phyloP scores from a whole-genome alignment of 805 yeast species.

The Zygoascus ofunaensis region DNA sequence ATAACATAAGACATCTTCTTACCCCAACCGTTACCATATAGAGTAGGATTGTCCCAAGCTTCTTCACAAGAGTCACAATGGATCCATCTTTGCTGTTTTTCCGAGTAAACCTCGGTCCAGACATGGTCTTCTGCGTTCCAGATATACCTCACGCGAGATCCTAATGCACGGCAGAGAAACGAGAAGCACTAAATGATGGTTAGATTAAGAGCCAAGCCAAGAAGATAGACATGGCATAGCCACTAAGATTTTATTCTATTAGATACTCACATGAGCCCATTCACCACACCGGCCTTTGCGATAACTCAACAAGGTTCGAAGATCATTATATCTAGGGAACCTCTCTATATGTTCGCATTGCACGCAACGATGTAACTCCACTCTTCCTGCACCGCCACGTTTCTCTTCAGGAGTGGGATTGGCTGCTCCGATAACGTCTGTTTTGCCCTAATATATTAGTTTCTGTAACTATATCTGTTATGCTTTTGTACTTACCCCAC shows the following conservation, averaged over 20 bases:
- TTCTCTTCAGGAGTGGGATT: constrained; percentile 40
- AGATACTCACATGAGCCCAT: constrained; percentile 55
- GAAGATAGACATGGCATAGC: too few relatives aligned
- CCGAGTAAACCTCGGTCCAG: constrained; percentile 86
- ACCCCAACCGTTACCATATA: constrained; percentile 84
- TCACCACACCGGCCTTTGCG: constrained; percentile 87
- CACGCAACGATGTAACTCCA: constrained; percentile 58
- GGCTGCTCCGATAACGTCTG: constrained; percentile 32
- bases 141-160: constrained; percentile 56
- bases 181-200: constrained; percentile 43
- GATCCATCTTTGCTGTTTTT: constrained; percentile 56
- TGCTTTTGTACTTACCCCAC: constrained; percentile 30
- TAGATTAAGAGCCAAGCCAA: too few relatives aligned
- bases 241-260: constrained; percentile 1
- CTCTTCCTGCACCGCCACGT: constrained; percentile 42
- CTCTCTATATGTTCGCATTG: constrained; percentile 40
- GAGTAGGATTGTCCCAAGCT: constrained; percentile 68
- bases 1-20: constrained; percentile 84
- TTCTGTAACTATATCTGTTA: constrained; percentile 18
- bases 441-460: constrained; percentile 29
- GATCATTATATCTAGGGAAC: constrained; percentile 73
- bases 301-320: constrained; percentile 49
- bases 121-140: constrained; percentile 94
- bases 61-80: constrained; percentile 84
- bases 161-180: constrained; percentile 57